Percentiles rank a stretch among this genome's conserved stretches.
phyloP scores from a whole-genome alignment of 805 yeast genomes.

The Starmerella potacharoeniae region DNA sequence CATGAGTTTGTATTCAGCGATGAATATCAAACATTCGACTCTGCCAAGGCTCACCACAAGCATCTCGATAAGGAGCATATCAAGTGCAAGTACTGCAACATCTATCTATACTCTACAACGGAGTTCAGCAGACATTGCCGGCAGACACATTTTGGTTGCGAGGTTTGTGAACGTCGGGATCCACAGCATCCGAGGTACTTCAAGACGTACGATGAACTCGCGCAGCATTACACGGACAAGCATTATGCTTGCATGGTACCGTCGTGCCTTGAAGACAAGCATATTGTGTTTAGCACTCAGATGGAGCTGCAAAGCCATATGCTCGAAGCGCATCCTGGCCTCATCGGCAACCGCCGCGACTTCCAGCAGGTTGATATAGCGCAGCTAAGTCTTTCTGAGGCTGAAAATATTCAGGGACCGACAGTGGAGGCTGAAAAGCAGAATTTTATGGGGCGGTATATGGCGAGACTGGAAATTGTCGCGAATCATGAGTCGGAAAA shows the following conservation, averaged over 20 bases:
- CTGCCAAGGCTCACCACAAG: constrained; percentile 36
- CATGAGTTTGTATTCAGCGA: constrained; percentile 64
- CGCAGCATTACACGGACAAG: constrained; percentile 56
- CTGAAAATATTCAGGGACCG: background rate
- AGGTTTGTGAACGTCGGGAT: constrained; percentile 61
- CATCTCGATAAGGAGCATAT: constrained; percentile 70
- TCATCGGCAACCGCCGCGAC: constrained; percentile 35
- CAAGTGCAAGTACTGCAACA: constrained; percentile 63
- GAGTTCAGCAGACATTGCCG: constrained; percentile 75
- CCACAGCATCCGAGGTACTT: constrained; percentile 58
- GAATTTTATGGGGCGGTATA: constrained; percentile 8
- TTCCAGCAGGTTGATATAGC: constrained; percentile 4
- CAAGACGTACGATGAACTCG: constrained; percentile 61
- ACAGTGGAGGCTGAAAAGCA: background rate
- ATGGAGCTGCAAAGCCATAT: constrained; percentile 81
- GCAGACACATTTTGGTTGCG: constrained; percentile 77
- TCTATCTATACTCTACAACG: constrained; percentile 74
- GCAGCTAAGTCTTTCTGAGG: background rate
- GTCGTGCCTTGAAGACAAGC: constrained; percentile 73
- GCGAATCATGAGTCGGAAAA: constrained; percentile 28
- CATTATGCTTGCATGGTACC: constrained; percentile 74
- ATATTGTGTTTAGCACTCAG: constrained; percentile 83
- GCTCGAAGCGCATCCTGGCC: constrained; percentile 64
- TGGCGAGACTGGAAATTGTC: constrained; percentile 23
- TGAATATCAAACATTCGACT: constrained; percentile 56